Base-by-base conservation (phyloP, 352 stramenopile genomes). In the Saprolegnia parasitica region DNA sequence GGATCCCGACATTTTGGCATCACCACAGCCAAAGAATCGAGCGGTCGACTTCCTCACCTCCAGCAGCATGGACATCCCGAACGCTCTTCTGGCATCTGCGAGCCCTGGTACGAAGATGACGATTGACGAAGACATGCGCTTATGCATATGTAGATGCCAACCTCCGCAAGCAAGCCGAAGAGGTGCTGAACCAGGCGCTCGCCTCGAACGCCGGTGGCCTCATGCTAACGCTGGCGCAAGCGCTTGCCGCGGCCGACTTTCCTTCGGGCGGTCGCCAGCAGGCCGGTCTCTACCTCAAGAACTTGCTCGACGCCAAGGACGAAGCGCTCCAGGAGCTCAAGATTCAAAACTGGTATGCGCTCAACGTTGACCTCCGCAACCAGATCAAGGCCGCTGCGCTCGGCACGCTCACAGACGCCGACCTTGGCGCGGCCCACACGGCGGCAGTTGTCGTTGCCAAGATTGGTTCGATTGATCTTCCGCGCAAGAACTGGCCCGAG, bases 381-480 rank as follows among this genome's bases (percentile, higher is more conserved):
- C 79, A 90, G 74, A 93, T 93, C 76, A 93, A 91, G 72, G 83
- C 91, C 35, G 83, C 77, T 11, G 81, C 86, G 47, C 71, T 93
- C 11, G 46, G 77, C 24, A 84, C 91, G 66, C 73, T 94, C 20
- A 67, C 80, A 70, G 89, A 84, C 32, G 82, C 39, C 37, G 83
- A 94, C 65, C 56, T 80, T 4, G 77, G 87, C 23, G 86, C 86
- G 49, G 82, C 83, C 55, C 86, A 94, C 77, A 94, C 86, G 40
- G 96, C 89, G 49, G 94, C 94, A 10, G 89, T 98, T 71, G 84
- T 97, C 10, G 87, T 98, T 49, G 90, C 95, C 24, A 97, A 98
- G 80, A 88, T 98, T 65, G 96, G 92, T 50, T 84, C 89, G 23
- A 91, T 99, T 20, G 95, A 98, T 77, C 74, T 98, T 18, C 91